Base-by-base conservation (phyloP, 768 basidiomycete genomes). In the Saitozyma podzolica region DNA sequence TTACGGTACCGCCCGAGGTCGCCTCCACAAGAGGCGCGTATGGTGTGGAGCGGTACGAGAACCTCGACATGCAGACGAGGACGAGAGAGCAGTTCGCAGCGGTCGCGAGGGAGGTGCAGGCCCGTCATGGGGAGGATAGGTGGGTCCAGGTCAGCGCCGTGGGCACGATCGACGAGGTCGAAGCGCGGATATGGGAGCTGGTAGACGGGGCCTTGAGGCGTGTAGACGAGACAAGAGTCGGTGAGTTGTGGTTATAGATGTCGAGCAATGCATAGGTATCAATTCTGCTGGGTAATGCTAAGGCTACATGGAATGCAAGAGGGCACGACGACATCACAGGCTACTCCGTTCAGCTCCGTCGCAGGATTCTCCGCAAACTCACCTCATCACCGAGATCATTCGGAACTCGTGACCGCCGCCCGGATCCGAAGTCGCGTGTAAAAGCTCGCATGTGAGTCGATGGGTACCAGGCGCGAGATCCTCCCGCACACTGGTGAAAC, bases 31-130 rank as follows among this genome's bases (percentile, higher is more conserved):
- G 95, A 13, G 89, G 88, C 0, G 90, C 89, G 0, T 96, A 89
- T 69, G 93, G 93, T 4, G 84, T 85, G 57, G 93, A 95, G 80
- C 83, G 92, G 47, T 95, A 94, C 67, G 92, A 96, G 82, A 72
- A 62, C 8, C 50, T 66, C 6, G 59, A 63, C 2, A 70, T 73
- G 61, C 74, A 75, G 50, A 45, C 17, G 13, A 53, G 63, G 37
- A 71, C 72, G 4, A 19, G 73, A 42, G 62, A 68, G 40, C 68
- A 77, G 50, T 78, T 78, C 53, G 57, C 50, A 13, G 54, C 61
- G 48, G 75, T 78, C 5, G 70, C 59, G 0, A 49, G 64, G 42
- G 67, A 69, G 52, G 71, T 77, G 14, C 42, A 61, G 53, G 50
- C 48, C 48, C 55, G 63, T 39, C 66, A 73, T 61, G 63, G 75